Percentiles rank a stretch among this genome's conserved stretches.
Evolutionary conservation across 2,329 filamentous ascomycete genomes (phyloP).

Genomic region (Fusarium sp.): DNA sequence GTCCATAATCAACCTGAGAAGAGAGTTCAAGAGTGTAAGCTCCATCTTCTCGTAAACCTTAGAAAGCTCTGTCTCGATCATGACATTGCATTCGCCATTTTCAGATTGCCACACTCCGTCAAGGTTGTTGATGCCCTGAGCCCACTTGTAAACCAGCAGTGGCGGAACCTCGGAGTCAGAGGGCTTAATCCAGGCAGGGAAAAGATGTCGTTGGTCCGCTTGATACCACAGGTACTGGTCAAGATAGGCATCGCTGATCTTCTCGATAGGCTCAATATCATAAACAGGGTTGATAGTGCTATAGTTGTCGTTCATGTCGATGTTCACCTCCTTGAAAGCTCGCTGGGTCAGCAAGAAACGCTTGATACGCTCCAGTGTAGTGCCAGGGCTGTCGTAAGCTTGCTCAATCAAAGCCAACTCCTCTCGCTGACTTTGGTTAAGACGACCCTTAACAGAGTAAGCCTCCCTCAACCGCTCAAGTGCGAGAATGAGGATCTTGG

Average conservation of each 20-base stretch:
- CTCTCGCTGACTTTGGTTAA: conserved; percentile 98
- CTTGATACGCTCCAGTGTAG: conserved; percentile 95
- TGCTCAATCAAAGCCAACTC: conserved; percentile 97
- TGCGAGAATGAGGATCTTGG: conserved; percentile 96
- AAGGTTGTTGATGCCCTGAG: conserved; percentile 98
- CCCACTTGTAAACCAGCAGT: conserved; percentile 97
- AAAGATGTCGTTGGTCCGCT: conserved; percentile 95
- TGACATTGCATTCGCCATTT: conserved; percentile 96
- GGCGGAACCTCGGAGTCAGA: conserved; percentile 98
- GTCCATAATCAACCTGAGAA: conserved; percentile 97
- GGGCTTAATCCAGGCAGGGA: conserved; percentile 99
- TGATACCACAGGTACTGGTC: conserved; percentile 99
- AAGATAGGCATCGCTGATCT: conserved; percentile 98
- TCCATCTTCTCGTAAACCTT: conserved; percentile 99
- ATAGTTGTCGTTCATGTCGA: conserved; percentile 99
- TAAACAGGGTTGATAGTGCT: conserved; percentile 99
- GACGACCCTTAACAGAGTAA: conserved; percentile 95
- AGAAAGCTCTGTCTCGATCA: conserved; percentile 98
- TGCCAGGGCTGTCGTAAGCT: conserved; percentile 97
- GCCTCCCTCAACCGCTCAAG: conserved; percentile 93
- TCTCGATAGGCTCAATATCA: conserved; percentile 98
- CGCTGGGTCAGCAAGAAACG: conserved; percentile 96
- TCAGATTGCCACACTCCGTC: conserved; percentile 94
- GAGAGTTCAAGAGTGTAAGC: conserved; percentile 91
- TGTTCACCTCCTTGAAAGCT: conserved; percentile 99